phyloP scores from a whole-genome alignment of 2,329 filamentous ascomycete genomes.

The Raffaelea albimanens region DNA sequence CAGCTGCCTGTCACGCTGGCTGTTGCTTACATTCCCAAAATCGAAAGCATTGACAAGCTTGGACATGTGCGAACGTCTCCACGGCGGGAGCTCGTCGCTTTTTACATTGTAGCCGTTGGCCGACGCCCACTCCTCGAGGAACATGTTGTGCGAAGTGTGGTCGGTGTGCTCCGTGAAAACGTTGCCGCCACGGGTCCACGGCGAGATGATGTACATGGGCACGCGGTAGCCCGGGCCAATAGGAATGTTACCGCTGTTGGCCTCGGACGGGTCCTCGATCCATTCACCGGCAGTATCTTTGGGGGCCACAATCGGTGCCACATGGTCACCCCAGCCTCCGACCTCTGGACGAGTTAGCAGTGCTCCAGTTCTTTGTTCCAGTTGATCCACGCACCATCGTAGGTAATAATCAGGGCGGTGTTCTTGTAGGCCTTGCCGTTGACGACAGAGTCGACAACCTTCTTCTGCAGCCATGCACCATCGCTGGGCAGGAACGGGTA shows the following conservation, averaged over 20 bases:
- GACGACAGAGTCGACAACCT: slow-evolving; percentile 40
- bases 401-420: slow-evolving; percentile 37
- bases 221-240: slow-evolving; percentile 25
- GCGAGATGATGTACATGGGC: slow-evolving; percentile 39
- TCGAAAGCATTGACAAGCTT: slow-evolving; percentile 14
- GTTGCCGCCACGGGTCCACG: slow-evolving; percentile 37
- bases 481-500: slow-evolving; percentile 42
- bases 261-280: slow-evolving; percentile 27
- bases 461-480: slow-evolving; percentile 44
- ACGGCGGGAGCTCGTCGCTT: slow-evolving; percentile 19
- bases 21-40: slow-evolving; percentile 27
- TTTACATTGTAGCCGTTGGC: slow-evolving; percentile 33
- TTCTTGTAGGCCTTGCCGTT: slow-evolving; percentile 36
- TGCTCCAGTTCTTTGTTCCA: no score
- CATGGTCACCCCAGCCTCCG: slow-evolving; percentile 25
- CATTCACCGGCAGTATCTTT: slow-evolving; percentile 34
- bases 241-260: slow-evolving; percentile 18
- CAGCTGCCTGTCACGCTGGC: no score
- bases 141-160: slow-evolving; percentile 39
- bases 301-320: slow-evolving; percentile 34
- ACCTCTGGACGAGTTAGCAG: slow-evolving; percentile 1
- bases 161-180: slow-evolving; percentile 39
- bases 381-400: no score
- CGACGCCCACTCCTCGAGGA: slow-evolving; percentile 37
- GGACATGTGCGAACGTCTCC: slow-evolving; percentile 21